phyloP scores from a whole-genome alignment of 2,329 filamentous ascomycete genomes.

The Ophiocordyceps polyrhachis-furcata region DNA sequence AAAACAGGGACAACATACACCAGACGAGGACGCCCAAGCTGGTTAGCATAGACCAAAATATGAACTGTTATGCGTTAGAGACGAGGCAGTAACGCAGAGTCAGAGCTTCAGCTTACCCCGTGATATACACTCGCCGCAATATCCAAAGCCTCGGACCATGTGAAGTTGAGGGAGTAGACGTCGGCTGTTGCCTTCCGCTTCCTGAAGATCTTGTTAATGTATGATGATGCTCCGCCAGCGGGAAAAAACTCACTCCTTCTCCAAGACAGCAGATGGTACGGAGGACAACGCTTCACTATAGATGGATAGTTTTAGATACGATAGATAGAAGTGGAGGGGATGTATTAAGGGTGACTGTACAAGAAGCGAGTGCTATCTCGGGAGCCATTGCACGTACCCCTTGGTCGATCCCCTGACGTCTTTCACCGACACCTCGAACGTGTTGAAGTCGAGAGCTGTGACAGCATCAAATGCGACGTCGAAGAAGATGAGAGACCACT shows the following conservation, averaged over 20 bases:
- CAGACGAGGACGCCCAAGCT: conserved; percentile 77
- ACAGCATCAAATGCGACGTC: conserved; percentile 95
- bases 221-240: not conserved
- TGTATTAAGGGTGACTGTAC: conserved; percentile 15
- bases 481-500: conserved; percentile 87
- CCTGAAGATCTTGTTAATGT: conserved; percentile 24
- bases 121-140: conserved; percentile 79
- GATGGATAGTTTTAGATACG: conserved; percentile 24
- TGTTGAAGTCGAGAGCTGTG: conserved; percentile 77
- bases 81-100: not conserved
- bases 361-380: conserved; percentile 44
- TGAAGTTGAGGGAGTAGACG: conserved; percentile 53
- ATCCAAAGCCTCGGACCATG: conserved; percentile 57
- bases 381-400: conserved; percentile 98
- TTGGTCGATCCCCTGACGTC: conserved; percentile 81
- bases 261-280: conserved; percentile 30
- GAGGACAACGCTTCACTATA: conserved; percentile 28
- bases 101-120: conserved; percentile 40
- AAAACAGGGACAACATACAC: conserved; percentile 43
- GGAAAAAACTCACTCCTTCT: conserved; percentile 15
- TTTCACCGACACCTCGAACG: conserved; percentile 72
- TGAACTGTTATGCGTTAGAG: conserved; percentile 38
- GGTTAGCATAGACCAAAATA: conserved; percentile 91
- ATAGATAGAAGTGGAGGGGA: conserved; percentile 7
- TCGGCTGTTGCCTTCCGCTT: conserved; percentile 57